A percentile compares a stretch with the other conserved stretches of the same genome.
Evolutionary conservation across 169 alveolate genomes (phyloP).

Genomic region (Plasmodium cynomolgi): DNA sequence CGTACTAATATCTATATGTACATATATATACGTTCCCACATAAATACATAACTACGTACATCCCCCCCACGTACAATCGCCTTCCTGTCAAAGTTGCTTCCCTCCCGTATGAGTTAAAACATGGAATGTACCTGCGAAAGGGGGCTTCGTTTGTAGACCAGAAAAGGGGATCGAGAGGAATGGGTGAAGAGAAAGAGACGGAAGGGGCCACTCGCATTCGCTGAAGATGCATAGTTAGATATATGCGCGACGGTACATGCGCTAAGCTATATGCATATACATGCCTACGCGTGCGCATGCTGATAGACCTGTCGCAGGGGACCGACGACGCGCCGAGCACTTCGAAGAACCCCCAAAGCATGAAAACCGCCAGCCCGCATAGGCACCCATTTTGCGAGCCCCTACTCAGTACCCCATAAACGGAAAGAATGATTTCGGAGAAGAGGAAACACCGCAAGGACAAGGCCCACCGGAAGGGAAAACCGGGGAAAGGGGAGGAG

Average conservation of each 20-base stretch:
- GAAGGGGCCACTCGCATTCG: not conserved
- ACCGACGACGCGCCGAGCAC: not conserved
- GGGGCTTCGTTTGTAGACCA: not conserved
- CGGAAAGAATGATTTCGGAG: slow-evolving; percentile 24
- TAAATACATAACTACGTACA: not conserved
- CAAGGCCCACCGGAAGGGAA: not conserved
- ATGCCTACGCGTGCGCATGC: not conserved
- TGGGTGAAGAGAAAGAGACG: not conserved
- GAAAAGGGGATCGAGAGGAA: not conserved
- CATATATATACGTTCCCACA: not conserved
- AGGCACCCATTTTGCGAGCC: not conserved
- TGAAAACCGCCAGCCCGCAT: not conserved
- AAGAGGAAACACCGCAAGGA: not conserved
- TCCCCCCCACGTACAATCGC: not conserved
- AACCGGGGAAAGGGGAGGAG: not conserved
- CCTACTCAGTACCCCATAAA: not conserved
- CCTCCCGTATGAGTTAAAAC: not conserved
- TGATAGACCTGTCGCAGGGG: not conserved
- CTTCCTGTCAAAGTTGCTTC: not conserved
- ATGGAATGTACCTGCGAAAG: not conserved
- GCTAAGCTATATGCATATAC: not conserved
- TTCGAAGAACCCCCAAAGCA: not conserved
- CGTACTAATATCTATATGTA: not conserved
- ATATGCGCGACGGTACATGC: slow-evolving; percentile 1
- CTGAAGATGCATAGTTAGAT: not conserved